Percentiles rank a stretch among this genome's conserved stretches.
These are phyloP conservation scores for Ashbya aceris DNA, from an alignment of 1,139 yeast species.

Conservation along the genomic window DNA sequence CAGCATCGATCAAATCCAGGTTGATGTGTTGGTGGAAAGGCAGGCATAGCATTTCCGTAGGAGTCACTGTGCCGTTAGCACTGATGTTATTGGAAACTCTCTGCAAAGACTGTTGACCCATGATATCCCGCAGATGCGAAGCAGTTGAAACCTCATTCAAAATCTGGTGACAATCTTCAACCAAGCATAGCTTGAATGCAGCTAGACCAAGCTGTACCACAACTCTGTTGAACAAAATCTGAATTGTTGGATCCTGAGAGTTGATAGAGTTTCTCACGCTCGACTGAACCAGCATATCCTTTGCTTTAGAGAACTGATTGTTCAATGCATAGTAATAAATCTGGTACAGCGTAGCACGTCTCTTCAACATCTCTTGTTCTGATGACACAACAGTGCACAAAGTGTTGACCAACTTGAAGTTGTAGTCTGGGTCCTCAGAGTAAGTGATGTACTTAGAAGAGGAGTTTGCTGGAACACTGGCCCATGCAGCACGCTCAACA, in stretches of 20 bases:
- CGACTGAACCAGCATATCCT: slow-evolving; percentile 78
- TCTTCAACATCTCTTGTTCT: slow-evolving; percentile 43
- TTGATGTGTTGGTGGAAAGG: slow-evolving; percentile 99
- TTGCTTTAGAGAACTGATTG: slow-evolving; percentile 72
- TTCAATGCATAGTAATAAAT: slow-evolving; percentile 88
- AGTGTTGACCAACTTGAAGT: slow-evolving; percentile 51
- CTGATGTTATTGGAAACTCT: slow-evolving; percentile 44
- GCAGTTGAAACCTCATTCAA: slow-evolving; percentile 85
- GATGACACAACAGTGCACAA: slow-evolving; percentile 29
- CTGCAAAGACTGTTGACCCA: slow-evolving; percentile 80
- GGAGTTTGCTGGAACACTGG: slow-evolving; percentile 31
- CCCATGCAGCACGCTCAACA: slow-evolving; percentile 70
- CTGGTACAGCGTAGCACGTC: slow-evolving; percentile 74
- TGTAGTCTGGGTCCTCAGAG: slow-evolving; percentile 30
- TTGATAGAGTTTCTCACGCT: slow-evolving; percentile 78
- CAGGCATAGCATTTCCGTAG: slow-evolving; percentile 62
- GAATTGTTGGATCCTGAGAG: slow-evolving; percentile 75
- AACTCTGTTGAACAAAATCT: slow-evolving; percentile 89
- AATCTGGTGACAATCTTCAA: slow-evolving; percentile 79
- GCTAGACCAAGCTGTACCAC: slow-evolving; percentile 91
- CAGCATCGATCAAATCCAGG: slow-evolving; percentile 89
- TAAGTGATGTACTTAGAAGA: slow-evolving; percentile 22
- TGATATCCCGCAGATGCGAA: slow-evolving; percentile 78
- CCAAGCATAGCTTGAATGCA: slow-evolving; percentile 86
- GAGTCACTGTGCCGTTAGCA: slow-evolving; percentile 18